A percentile compares a stretch with the other conserved stretches of the same genome.
These are phyloP conservation scores for Hirschioporus abietinus DNA, from an alignment of 768 basidiomycete species.

Conservation along the genomic window DNA sequence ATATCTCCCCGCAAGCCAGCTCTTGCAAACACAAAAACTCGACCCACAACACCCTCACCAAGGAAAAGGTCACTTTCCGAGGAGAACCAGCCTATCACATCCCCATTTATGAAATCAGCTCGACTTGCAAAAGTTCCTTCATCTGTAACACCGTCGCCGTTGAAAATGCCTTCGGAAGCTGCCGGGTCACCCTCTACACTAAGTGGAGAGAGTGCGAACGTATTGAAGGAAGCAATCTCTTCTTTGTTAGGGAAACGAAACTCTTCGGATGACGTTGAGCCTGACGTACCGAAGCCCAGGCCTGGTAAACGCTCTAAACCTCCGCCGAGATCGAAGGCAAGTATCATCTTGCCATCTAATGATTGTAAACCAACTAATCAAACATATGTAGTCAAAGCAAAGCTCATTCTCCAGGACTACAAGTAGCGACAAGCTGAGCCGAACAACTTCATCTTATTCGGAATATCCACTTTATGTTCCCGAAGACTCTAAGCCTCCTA, in stretches of 20 bases:
- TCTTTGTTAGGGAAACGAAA: constrained; percentile 66
- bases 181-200: neutral
- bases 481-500: neutral
- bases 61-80: constrained; percentile 22
- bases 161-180: constrained; percentile 33
- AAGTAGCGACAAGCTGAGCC: neutral
- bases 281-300: constrained; percentile 10
- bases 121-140: constrained; percentile 41
- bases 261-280: constrained; percentile 34
- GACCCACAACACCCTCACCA: constrained; percentile 12
- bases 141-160: constrained; percentile 48
- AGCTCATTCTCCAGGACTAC: neutral
- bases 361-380: neutral
- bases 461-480: neutral
- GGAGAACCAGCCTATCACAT: constrained; percentile 10
- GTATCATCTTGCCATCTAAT: constrained; percentile 10
- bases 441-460: neutral
- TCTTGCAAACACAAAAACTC: neutral
- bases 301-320: constrained; percentile 35
- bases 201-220: constrained; percentile 42
- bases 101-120: neutral
- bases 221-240: constrained; percentile 63
- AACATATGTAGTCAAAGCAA: neutral
- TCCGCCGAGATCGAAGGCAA: constrained; percentile 31
- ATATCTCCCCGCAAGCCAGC: neutral